Evolutionary conservation across 805 yeast genomes (phyloP).

Genomic region (Yamadazyma kitorensis): DNA sequence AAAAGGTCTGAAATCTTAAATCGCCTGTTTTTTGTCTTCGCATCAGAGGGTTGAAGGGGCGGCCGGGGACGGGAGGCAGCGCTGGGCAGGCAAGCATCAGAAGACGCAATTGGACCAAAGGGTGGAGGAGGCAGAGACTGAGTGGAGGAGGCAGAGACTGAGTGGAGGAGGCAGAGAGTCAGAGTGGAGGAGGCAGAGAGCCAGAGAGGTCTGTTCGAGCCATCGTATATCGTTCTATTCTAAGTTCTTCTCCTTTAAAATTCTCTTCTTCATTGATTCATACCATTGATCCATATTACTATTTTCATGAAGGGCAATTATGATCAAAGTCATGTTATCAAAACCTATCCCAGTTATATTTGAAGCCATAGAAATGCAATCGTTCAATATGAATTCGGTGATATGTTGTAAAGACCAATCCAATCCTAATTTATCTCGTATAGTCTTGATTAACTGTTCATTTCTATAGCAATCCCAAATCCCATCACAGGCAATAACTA

Average conservation of each 20-base stretch:
- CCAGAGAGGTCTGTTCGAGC: no score
- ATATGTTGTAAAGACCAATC: conserved; percentile 61
- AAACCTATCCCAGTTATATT: conserved; percentile 76
- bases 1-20: no score
- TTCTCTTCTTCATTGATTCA: conserved; percentile 43
- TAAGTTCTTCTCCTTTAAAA: conserved; percentile 21
- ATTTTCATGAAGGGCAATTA: conserved; percentile 56
- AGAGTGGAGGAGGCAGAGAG: no score
- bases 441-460: conserved; percentile 48
- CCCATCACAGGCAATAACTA: conserved; percentile 45
- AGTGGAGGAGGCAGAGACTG: no score
- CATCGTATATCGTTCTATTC: no score
- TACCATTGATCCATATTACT: conserved; percentile 57
- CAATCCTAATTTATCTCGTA: conserved; percentile 54
- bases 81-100: no score
- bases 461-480: conserved; percentile 54
- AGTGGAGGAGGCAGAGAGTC: no score
- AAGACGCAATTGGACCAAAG: no score
- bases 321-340: conserved; percentile 77
- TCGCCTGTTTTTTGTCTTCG: conserved; percentile 5
- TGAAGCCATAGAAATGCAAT: conserved; percentile 67
- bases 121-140: no score
- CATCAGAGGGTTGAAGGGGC: no score
- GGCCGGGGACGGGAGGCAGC: no score
- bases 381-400: conserved; percentile 57